Evolutionary conservation across 805 yeast species (phyloP), one percentile per base, ranked within the genome.

Genomic region (Saturnispora mendoncae): DNA sequence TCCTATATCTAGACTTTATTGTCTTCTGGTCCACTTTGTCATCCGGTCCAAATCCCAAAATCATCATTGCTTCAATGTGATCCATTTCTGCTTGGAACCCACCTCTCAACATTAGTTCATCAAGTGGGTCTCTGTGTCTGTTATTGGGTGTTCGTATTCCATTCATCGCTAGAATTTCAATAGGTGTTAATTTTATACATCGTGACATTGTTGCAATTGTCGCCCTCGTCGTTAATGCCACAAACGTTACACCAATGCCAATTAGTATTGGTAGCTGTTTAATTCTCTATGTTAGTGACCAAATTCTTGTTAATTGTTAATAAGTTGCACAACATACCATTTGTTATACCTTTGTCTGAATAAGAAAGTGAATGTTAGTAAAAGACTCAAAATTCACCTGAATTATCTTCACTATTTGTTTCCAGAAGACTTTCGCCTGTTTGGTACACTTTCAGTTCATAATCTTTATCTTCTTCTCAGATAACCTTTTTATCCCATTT

Each of bases 1-100:
- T 66, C 54, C 94, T 70, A 57, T 86, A 94, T 43, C 78, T 76
- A 46, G 74, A 78, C 59, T 80, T 80, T 50, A 90, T 66, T 49
- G 72, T 55, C 10, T 68, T 67, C 24, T 56, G 59, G 32, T 68
- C 63, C 26, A 79, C 51, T 42, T 66, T 61, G 39, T 76, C 61
- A 38, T 81, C 72, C 43, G 74, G 82, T 28, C 68, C 65, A 42
- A 83, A 77, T 46, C 74, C 75, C 38, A 83, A 61, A 6, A 83
- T 74, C 52, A 76, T 67, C 32, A 80, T 60, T 4, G 90, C 90
- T 51, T 83, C 94, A 37, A 68, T 65, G 44, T 83, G 84, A 6
- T 72, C 74, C 86, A 83, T 81, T 37, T 63, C 67, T 4, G 57
- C 55, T n/a, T 71, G 68, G 53, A 83, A 83, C 0, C 85, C 77